These are phyloP conservation scores for Cyclospora cayetanensis DNA, from an alignment of 169 alveolate species.

Conservation along the genomic window DNA sequence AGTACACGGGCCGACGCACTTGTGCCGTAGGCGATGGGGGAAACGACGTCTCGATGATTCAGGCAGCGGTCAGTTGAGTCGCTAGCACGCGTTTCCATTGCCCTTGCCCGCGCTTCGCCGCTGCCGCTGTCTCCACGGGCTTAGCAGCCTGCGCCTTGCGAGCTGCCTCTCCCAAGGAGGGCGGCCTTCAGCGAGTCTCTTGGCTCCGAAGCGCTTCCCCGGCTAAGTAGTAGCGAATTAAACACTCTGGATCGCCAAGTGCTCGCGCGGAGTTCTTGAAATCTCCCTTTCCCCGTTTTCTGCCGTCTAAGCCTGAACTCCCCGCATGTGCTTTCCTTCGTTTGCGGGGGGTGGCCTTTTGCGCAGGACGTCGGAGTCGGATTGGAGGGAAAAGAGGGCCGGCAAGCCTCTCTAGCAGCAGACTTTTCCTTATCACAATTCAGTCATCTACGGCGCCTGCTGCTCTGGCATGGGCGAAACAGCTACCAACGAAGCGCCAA, in stretches of 20 bases:
- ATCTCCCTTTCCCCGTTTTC: too few relatives aligned
- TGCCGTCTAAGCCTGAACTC: neutral
- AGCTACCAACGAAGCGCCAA: constrained; percentile 94
- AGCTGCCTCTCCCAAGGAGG: too few relatives aligned
- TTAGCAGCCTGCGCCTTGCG: too few relatives aligned
- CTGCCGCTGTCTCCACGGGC: too few relatives aligned
- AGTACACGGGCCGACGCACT: constrained; percentile 83
- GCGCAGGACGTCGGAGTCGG: constrained; percentile 94
- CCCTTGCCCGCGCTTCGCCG: too few relatives aligned
- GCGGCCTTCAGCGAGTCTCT: too few relatives aligned
- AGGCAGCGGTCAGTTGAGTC: constrained; percentile 84
- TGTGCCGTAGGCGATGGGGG: constrained; percentile 99
- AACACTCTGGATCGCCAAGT: too few relatives aligned
- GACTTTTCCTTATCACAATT: constrained; percentile 97
- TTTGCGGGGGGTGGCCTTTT: too few relatives aligned
- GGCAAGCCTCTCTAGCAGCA: constrained; percentile 96
- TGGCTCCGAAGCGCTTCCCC: too few relatives aligned
- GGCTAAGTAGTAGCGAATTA: too few relatives aligned
- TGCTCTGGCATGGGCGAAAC: constrained; percentile 98
- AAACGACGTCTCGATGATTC: constrained; percentile 99
- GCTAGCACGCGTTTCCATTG: neutral
- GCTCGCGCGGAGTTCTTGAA: too few relatives aligned
- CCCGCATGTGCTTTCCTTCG: neutral
- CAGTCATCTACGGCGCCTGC: constrained; percentile 85
- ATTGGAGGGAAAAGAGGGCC: constrained; percentile 97